phyloP scores from a whole-genome alignment of 352 stramenopile species.

The Plasmopara halstedii region DNA sequence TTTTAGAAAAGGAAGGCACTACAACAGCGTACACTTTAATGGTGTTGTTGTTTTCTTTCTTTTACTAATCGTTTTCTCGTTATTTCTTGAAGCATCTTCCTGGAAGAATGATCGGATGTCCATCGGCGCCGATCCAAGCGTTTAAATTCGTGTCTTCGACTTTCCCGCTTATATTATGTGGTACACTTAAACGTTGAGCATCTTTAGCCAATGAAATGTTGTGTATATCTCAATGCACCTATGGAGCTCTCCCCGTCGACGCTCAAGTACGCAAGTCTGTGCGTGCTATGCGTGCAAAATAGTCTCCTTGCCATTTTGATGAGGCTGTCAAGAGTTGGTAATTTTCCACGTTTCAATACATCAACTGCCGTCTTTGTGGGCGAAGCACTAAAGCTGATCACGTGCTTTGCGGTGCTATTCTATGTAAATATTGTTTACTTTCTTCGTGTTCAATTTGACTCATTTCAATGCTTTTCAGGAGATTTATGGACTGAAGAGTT shows the following conservation, averaged over 20 bases:
- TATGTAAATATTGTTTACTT: slow-evolving; percentile 15
- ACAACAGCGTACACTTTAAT: slow-evolving; percentile 17
- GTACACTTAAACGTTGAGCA: slow-evolving; percentile 3
- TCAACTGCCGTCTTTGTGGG: slow-evolving; percentile 68
- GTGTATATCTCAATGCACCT: neutral
- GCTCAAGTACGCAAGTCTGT: slow-evolving; percentile 75
- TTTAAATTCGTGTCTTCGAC: slow-evolving; percentile 15
- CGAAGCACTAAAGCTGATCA: slow-evolving; percentile 64
- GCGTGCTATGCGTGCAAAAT: slow-evolving; percentile 77
- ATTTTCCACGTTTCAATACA: slow-evolving; percentile 63
- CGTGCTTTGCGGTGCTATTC: slow-evolving; percentile 37
- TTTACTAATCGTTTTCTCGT: slow-evolving; percentile 2
- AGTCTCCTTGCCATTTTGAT: slow-evolving; percentile 71
- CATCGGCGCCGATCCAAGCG: slow-evolving; percentile 23
- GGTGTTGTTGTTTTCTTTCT: slow-evolving; percentile 21
- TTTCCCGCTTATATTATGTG: slow-evolving; percentile 21
- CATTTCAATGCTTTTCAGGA: slow-evolving; percentile 13
- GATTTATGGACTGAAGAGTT: slow-evolving; percentile 15
- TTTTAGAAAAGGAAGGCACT: neutral
- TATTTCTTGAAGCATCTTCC: slow-evolving; percentile 28
- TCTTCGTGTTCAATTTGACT: neutral
- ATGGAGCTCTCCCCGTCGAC: slow-evolving; percentile 30
- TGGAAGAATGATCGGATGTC: slow-evolving; percentile 85
- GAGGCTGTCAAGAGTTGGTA: slow-evolving; percentile 68
- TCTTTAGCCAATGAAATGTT: neutral